These are phyloP conservation scores for Stramenopiles sp. DNA, from an alignment of 352 stramenopile species.

Conservation along the genomic window DNA sequence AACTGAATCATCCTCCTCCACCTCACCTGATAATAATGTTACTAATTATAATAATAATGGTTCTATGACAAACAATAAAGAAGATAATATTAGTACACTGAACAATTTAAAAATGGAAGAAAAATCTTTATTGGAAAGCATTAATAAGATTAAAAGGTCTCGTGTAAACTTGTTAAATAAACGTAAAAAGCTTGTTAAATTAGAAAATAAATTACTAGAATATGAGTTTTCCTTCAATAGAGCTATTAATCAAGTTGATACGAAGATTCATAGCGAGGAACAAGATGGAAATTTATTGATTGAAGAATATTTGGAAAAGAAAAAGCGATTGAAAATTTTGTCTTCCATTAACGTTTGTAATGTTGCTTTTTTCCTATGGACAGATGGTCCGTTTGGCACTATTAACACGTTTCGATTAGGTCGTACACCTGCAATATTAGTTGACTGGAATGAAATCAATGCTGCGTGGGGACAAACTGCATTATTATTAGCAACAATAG, in stretches of 20 bases:
- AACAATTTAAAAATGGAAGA: constrained; percentile 38
- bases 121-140: constrained; percentile 27
- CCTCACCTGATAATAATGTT: no score
- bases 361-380: constrained; percentile 71
- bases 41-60: no score
- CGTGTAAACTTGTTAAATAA: constrained; percentile 32
- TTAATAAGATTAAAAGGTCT: constrained; percentile 36
- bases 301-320: constrained; percentile 46
- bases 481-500: constrained; percentile 51
- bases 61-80: no score
- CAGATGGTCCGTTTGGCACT: constrained; percentile 56
- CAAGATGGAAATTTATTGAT: constrained; percentile 46
- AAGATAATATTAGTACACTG: not conserved
- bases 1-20: no score
- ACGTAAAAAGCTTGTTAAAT: constrained; percentile 38
- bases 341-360: constrained; percentile 57
- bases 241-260: constrained; percentile 44
- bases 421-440: constrained; percentile 42
- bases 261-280: constrained; percentile 43
- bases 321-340: constrained; percentile 16
- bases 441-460: constrained; percentile 71
- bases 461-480: constrained; percentile 53
- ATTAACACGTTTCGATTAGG: constrained; percentile 63
- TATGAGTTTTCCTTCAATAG: constrained; percentile 43
- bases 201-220: constrained; percentile 40